Evolutionary conservation across 495 filamentous ascomycete species (phyloP).

Genomic region (Aspergillus diversus): DNA sequence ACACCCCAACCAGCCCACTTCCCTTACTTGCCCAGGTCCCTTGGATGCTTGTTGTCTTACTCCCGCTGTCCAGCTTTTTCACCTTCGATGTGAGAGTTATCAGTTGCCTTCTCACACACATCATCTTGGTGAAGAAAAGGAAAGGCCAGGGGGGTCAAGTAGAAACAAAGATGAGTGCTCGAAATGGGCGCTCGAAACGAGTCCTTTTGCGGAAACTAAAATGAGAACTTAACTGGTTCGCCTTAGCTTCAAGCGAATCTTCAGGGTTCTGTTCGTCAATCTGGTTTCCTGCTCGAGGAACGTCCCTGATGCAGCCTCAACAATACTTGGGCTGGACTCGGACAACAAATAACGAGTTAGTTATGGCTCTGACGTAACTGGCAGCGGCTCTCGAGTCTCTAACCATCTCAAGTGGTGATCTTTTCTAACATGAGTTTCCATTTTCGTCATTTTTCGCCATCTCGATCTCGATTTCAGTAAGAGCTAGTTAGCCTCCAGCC

Average conservation of each 20-base stretch:
- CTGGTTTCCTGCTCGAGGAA: too few relatives aligned
- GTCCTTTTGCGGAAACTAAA: too few relatives aligned
- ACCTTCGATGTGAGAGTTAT: background rate
- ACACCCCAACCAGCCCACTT: background rate
- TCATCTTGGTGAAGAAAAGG: background rate
- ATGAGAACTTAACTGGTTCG: too few relatives aligned
- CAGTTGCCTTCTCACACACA: background rate
- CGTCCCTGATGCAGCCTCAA: background rate
- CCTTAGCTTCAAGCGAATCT: too few relatives aligned
- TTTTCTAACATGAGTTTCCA: background rate
- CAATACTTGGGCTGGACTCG: background rate
- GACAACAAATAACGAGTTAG: background rate
- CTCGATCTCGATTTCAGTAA: too few relatives aligned
- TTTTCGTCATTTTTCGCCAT: too few relatives aligned
- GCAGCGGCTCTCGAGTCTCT: background rate
- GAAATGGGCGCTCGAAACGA: background rate
- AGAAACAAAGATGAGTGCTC: background rate
- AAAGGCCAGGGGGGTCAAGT: background rate
- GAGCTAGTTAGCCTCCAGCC: too few relatives aligned
- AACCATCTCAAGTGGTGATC: background rate
- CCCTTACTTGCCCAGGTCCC: background rate
- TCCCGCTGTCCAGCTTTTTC: background rate
- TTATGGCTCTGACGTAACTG: conserved; percentile 1
- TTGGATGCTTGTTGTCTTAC: background rate
- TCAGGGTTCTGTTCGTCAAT: too few relatives aligned